Evolutionary conservation across 768 basidiomycete species (phyloP), one percentile per base, ranked within the genome.

Genomic region (Leucosporidium creatinivorum): DNA sequence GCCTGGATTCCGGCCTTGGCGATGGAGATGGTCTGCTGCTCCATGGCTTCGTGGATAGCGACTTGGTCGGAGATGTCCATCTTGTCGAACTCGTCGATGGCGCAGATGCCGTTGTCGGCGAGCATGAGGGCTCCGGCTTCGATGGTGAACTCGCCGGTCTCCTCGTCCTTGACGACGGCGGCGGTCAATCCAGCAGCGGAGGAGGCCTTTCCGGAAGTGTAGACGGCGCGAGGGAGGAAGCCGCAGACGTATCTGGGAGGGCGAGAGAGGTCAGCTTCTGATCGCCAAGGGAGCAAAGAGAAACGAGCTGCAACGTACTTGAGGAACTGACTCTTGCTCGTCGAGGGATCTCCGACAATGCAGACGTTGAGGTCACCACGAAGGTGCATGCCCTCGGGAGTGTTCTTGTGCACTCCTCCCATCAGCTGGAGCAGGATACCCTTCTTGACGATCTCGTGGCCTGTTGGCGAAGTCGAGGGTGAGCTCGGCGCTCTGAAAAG

Each of bases 71-170:
- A 87, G 61, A 97, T 86, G 77, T 98, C 94, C 96, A 99, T 99
- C 80, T 99, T 99, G 84, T 99, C 96, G 76, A 99, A 99, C 79
- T 98, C 96, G 80, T 99, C 96, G 75, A 99, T 99, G n/a, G 93
- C 93, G 76, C 96, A 99, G 77, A 98, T 97, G 12, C 96, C 96
- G 74, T 98, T 98, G 80, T 99, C 96, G 9, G 96, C 96, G 5
- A 99, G 85, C 96, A 99, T 98, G 72, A 99, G 84, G 6, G 96
- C 96, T 58, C 96, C 96, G 26, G 96, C 96, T 80, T 99, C 96
- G 76, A 98, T 98, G 0, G 96, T 98, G 80, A 98, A 99, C 77
- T 99, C 96, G 19, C 96, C 96, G 0, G 93, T 94, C 79, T 98
- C 96, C 79, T 98, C 94, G 74, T 99, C 96, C 75, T 89, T 93